Evolutionary conservation across 768 basidiomycete genomes (phyloP).

Genomic region (Stropharia rugosoannulata): DNA sequence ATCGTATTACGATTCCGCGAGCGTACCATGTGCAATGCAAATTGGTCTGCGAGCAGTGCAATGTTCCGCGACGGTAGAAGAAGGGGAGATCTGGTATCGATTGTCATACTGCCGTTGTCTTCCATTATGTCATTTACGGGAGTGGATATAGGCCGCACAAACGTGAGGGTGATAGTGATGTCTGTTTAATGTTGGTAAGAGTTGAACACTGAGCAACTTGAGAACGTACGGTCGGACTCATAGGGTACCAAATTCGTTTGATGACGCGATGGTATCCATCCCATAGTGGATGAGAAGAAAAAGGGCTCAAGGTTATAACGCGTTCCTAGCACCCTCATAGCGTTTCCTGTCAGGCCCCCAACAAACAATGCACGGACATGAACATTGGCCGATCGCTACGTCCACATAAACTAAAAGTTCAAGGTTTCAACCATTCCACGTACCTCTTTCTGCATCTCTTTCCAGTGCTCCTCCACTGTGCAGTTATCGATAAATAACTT

Average conservation of each 20-base stretch:
- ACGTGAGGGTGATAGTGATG: slow-evolving; percentile 55
- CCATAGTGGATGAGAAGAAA: slow-evolving; percentile 61
- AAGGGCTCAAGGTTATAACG: slow-evolving; percentile 61
- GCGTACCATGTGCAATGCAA: slow-evolving; percentile 57
- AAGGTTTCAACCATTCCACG: not conserved
- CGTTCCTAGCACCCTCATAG: slow-evolving; percentile 55
- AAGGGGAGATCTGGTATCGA: slow-evolving; percentile 54
- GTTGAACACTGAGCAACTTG: not conserved
- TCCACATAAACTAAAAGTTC: not conserved
- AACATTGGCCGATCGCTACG: slow-evolving; percentile 22
- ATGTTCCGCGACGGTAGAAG: slow-evolving; percentile 33
- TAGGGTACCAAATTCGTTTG: slow-evolving; percentile 39
- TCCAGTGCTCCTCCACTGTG: slow-evolving; percentile 33
- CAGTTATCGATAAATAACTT: slow-evolving; percentile 18
- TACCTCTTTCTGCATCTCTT: slow-evolving; percentile 16
- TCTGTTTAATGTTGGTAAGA: slow-evolving; percentile 31
- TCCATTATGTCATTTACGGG: not conserved
- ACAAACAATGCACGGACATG: slow-evolving; percentile 51
- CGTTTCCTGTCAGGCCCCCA: slow-evolving; percentile 46
- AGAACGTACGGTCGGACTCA: slow-evolving; percentile 38
- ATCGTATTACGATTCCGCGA: slow-evolving; percentile 34
- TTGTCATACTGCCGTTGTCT: slow-evolving; percentile 27
- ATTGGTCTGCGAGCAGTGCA: slow-evolving; percentile 44
- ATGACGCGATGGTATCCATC: slow-evolving; percentile 61
- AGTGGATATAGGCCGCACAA: slow-evolving; percentile 38